Evolutionary conservation across 768 basidiomycete species (phyloP).

Genomic region (Amanita rimosa): DNA sequence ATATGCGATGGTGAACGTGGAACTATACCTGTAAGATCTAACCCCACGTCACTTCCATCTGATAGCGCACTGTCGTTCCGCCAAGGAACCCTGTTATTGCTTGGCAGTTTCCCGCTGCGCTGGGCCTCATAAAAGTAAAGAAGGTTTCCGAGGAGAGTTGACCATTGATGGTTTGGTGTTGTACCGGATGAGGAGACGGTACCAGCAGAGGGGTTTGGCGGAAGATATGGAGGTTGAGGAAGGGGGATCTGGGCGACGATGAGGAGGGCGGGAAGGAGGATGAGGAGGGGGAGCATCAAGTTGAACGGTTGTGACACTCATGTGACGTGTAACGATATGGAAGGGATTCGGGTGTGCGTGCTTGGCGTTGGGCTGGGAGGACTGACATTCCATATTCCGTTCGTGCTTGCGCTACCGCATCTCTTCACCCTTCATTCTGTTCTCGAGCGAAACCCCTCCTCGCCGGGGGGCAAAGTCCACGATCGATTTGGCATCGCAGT

Average conservation of each 20-base stretch:
- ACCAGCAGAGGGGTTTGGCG: conserved; percentile 48
- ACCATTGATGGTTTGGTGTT: conserved; percentile 69
- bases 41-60: conserved; percentile 63
- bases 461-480: conserved; percentile 51
- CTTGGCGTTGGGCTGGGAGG: conserved; percentile 71
- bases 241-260: conserved; percentile 47
- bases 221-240: conserved; percentile 53
- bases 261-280: conserved; percentile 16
- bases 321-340: conserved; percentile 13
- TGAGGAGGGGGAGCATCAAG: conserved; percentile 15
- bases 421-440: conserved; percentile 66
- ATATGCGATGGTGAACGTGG: conserved; percentile 4
- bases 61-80: conserved; percentile 68
- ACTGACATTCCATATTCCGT: conserved; percentile 72
- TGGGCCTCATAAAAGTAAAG: conserved; percentile 92
- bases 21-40: conserved; percentile 58
- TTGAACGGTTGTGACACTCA: conserved; percentile 6
- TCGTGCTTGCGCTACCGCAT: conserved; percentile 61
- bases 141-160: conserved; percentile 65
- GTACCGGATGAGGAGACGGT: conserved; percentile 31
- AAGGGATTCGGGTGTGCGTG: conserved; percentile 51
- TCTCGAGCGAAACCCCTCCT: conserved; percentile 56
- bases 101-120: conserved; percentile 64
- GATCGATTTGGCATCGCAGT: conserved; percentile 49
- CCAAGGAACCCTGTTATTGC: conserved; percentile 72